These are phyloP conservation scores for Fusarium nelsonii DNA, from an alignment of 2,329 filamentous ascomycete genomes.

Conservation along the genomic window DNA sequence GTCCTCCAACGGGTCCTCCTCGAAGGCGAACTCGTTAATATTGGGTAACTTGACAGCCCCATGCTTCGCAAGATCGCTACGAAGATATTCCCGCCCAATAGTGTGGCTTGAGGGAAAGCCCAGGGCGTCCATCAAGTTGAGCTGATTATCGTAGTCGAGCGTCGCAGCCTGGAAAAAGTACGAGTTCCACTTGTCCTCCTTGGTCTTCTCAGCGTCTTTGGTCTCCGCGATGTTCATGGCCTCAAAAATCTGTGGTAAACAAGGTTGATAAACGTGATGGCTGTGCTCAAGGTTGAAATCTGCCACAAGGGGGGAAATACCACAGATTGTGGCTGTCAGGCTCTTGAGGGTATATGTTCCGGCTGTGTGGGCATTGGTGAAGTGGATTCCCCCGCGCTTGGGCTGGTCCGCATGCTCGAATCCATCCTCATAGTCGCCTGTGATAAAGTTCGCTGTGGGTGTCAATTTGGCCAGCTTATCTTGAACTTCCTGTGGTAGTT, in stretches of 20 bases:
- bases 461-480: conserved; percentile 49
- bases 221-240: conserved; percentile 49
- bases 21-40: conserved; percentile 54
- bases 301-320: conserved; percentile 56
- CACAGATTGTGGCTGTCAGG: conserved; percentile 57
- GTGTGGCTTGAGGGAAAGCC: conserved; percentile 49
- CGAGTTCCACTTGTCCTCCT: conserved; percentile 50
- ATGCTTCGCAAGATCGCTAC: conserved; percentile 48
- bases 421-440: conserved; percentile 54
- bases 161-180: conserved; percentile 53
- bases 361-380: conserved; percentile 57
- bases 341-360: conserved; percentile 61
- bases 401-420: conserved; percentile 45
- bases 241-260: conserved; percentile 56
- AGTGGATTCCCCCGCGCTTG: conserved; percentile 56
- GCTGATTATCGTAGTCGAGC: conserved; percentile 52
- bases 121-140: conserved; percentile 49
- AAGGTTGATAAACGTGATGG: conserved; percentile 60
- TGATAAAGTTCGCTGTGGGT: conserved; percentile 51
- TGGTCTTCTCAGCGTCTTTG: conserved; percentile 3
- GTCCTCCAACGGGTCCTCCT: conserved; percentile 50
- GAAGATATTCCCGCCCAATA: conserved; percentile 49
- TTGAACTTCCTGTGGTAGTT: conserved; percentile 51
- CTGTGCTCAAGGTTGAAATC: conserved; percentile 59
- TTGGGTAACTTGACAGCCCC: conserved; percentile 49